These are phyloP conservation scores for Aspergillus pseudoterreus DNA, from an alignment of 2,329 filamentous ascomycete genomes.

Conservation along the genomic window DNA sequence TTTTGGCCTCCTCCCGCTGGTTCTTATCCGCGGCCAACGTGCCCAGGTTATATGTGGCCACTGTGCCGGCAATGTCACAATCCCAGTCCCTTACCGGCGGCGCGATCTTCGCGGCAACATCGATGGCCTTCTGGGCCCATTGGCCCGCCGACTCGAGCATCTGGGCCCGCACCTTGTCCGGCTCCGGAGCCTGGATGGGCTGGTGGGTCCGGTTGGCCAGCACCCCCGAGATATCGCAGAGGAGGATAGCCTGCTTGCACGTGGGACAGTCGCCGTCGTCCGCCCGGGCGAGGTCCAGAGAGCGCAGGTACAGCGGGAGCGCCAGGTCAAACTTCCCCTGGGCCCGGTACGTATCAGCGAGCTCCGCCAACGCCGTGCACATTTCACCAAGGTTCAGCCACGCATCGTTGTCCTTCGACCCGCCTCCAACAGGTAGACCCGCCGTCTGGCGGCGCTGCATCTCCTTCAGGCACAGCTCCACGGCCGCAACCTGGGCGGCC, in stretches of 20 bases:
- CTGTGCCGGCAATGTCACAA: slow-evolving; percentile 79
- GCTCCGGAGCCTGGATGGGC: slow-evolving; percentile 24
- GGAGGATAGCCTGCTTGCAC: slow-evolving; percentile 74
- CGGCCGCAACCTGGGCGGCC: slow-evolving; percentile 71
- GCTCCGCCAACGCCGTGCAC: slow-evolving; percentile 47
- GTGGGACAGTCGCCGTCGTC: slow-evolving; percentile 43
- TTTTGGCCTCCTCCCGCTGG: slow-evolving; percentile 60
- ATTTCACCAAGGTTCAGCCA: slow-evolving; percentile 40
- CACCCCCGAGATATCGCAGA: slow-evolving; percentile 57
- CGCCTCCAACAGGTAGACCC: slow-evolving; percentile 65
- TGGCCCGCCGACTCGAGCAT: slow-evolving; percentile 67
- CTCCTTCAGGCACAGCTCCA: slow-evolving; percentile 75
- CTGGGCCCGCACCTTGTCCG: slow-evolving; percentile 53
- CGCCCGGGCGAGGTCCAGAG: slow-evolving; percentile 63
- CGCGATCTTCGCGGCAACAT: slow-evolving; percentile 61
- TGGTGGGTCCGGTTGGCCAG: slow-evolving; percentile 32
- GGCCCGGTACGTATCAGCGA: slow-evolving; percentile 72
- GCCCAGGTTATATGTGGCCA: slow-evolving; percentile 80
- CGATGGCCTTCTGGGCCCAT: slow-evolving; percentile 76
- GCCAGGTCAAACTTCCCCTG: slow-evolving; percentile 75
- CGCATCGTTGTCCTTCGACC: slow-evolving; percentile 39
- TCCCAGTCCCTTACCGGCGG: slow-evolving; percentile 68
- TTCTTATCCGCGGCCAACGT: slow-evolving; percentile 77
- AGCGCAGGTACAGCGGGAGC: slow-evolving; percentile 81
- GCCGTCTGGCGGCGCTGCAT: slow-evolving; percentile 63